These are phyloP conservation scores for Durusdinium trenchii DNA, from an alignment of 73 alveolate species.

Conservation along the genomic window DNA sequence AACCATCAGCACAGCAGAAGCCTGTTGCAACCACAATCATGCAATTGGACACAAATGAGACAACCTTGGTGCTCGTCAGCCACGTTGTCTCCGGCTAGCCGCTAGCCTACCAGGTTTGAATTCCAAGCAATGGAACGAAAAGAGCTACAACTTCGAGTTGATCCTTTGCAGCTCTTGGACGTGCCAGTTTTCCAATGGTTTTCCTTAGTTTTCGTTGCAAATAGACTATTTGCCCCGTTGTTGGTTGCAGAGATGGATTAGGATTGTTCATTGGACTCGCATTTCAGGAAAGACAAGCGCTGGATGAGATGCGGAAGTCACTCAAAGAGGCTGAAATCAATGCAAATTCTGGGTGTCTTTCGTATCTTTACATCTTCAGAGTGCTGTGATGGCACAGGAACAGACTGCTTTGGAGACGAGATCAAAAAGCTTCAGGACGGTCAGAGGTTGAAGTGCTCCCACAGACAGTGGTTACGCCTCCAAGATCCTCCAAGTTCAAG, in stretches of 20 bases:
- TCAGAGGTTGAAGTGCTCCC: too few species aligned
- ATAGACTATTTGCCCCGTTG: too few species aligned
- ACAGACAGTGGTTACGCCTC: too few species aligned
- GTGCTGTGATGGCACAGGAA: too few species aligned
- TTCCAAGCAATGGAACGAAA: slow-evolving; percentile 63
- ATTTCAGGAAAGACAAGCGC: slow-evolving; percentile 51
- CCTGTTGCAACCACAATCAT: background rate
- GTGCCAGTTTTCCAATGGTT: background rate
- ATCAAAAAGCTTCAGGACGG: too few species aligned
- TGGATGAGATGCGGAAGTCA: slow-evolving; percentile 72
- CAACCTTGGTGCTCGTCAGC: background rate
- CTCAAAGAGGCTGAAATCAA: slow-evolving; percentile 38
- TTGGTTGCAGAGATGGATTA: too few species aligned
- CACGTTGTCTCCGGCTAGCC: background rate
- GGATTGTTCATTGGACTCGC: too few species aligned
- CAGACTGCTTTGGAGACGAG: too few species aligned
- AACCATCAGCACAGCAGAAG: background rate
- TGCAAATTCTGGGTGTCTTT: too few species aligned
- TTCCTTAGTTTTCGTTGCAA: too few species aligned
- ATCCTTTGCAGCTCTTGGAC: background rate
- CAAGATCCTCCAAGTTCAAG: too few species aligned
- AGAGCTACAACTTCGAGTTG: slow-evolving; percentile 57
- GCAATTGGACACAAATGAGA: background rate
- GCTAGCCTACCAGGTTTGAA: background rate
- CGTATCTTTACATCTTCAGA: too few species aligned